Base-by-base conservation (phyloP, 2,329 filamentous ascomycete genomes). In the Phyllosticta ampelicida region DNA sequence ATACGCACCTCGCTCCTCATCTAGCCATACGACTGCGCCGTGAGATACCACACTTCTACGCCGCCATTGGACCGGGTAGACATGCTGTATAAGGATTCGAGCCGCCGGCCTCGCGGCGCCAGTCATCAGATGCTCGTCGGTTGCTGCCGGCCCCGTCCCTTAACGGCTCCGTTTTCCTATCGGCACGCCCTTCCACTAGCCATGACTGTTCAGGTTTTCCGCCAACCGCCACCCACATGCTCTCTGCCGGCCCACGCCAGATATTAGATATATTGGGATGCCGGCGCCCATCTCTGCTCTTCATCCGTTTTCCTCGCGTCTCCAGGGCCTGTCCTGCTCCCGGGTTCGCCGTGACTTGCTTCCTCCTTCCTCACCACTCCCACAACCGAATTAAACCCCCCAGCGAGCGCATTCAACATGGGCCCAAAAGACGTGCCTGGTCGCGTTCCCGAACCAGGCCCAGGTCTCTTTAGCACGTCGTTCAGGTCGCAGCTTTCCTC, bases 401-500 rank as follows among this genome's bases (percentile, higher is more conserved):
- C n/a, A n/a, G n/a, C n/a, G n/a, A 48, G 36, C 29, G 23, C 23
- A 26, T 26, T 44, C 26, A 51, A 18, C 44, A 59, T 60, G 54
- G 54, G 50, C 8, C 54, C 50, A 26, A n/a, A 56, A 53, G 21
- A 23, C 11, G 54, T 20, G 23, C 54, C 53, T 20, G 18, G 23
- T 5, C 21, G 48, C 53, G 53, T 51, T 21, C 50, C 49, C 5
- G 54, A 60, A 18, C 54, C 52, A 3, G 54, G 52, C n/a, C 9
- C 48, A 55, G 58, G 51, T 48, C 51, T 54, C 21, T 57, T 60
- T 18, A 54, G 60, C 29, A 61, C 60, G 5, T 62, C 61, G 18
- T 61, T 59, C 54, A 53, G 61, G 19, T 63, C 62, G n/a, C 62
- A 63, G 28, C 29, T 63, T 48, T 51, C 54, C 29, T 62, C 62